Evolutionary conservation across 306 rosid species (phyloP), one percentile per base, ranked within the genome.

Genomic region (Begonia loranthoides): DNA sequence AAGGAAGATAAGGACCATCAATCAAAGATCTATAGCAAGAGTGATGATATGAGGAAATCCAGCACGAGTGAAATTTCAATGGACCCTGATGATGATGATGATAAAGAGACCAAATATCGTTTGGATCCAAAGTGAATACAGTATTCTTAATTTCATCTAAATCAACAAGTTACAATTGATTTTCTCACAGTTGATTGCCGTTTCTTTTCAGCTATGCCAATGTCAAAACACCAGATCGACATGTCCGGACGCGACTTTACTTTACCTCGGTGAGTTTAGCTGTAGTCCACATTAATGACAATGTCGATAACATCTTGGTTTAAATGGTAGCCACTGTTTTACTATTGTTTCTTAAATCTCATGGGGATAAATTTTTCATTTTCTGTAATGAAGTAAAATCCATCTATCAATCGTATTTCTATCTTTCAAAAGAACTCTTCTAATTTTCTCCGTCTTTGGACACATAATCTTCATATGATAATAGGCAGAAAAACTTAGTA

Each of bases 151-250:
- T 8, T 21, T 9, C 14, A 15, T 54, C 17, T 41, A 9, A 50
- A 9, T 49, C 39, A 54, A 13, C 15, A 14, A 56, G 47, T 14
- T 53, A 2, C 24, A 49, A 63, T 10, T 56, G 24, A 38, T 59
- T 49, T 16, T 65, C 34, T 50, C 47, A 12, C 41, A 28, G 12
- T 57, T 38, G 63, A 52, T 59, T 44, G 54, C 50, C 47, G 21
- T 59, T 10, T 71, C 68, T 56, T 67, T 63, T 55, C 77, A 90
- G 99, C 79, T 90, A 90, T 67, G 99, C 99, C 41, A 90, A 90
- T 80, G 99, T 90, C 59, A 86, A 69, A 82, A 72, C 95, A 39
- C 99, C 99, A 15, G 95, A 86, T 15, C 95, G 95, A 62, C 99
- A 90, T 55, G 93, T 90, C 68, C 81, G 99, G 24, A 90, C 99